Evolutionary conservation across 2,329 filamentous ascomycete genomes (phyloP), one percentile per base, ranked within the genome.

Genomic region (Pseudonectria foliicola): DNA sequence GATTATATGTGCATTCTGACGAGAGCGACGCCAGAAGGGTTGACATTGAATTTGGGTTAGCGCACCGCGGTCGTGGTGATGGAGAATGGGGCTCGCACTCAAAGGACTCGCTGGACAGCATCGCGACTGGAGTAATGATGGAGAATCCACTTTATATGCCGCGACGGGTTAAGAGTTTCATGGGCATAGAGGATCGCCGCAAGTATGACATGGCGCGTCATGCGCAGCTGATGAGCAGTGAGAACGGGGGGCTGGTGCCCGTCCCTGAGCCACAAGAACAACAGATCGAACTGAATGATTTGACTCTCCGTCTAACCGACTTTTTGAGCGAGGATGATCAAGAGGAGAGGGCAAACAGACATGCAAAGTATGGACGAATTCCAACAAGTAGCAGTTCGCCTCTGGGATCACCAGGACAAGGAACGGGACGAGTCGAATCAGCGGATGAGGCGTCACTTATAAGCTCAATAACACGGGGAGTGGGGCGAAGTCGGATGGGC

Each of bases 121-220:
- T 75, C 32, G 56, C 72, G 34, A 83, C 79, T 4, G 69, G 62
- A 4, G 68, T 67, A 13, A 79, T 75, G 0, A 70, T 62, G 8
- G 66, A 60, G 31, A 73, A 76, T 46, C 80, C 77, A 0, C 68
- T 87, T 21, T 79, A 78, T 48, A 63, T 81, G 53, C 82, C 83
- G 1, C 72, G 76, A 10, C 69, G 76, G 27, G 77, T 88, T 31
- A 82, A 89, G 49, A 83, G 74, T 50, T 76, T 90, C 50, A 85
- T 93, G 75, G 77, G 77, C 43, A 79, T 82, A 6, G 85, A 92
- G 55, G 85, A 90, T 52, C 74, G 77, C 25, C 73, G 72, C 44
- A 83, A 86, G 52, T 85, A 88, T 54, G 73, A 79, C 49, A 73
- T 85, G 50, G 78, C 80, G 2, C 82, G 83, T 53, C 69, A 71